These are phyloP conservation scores for Aspergillus pseudoviridinutans DNA, from an alignment of 2,329 filamentous ascomycete genomes.

Conservation along the genomic window DNA sequence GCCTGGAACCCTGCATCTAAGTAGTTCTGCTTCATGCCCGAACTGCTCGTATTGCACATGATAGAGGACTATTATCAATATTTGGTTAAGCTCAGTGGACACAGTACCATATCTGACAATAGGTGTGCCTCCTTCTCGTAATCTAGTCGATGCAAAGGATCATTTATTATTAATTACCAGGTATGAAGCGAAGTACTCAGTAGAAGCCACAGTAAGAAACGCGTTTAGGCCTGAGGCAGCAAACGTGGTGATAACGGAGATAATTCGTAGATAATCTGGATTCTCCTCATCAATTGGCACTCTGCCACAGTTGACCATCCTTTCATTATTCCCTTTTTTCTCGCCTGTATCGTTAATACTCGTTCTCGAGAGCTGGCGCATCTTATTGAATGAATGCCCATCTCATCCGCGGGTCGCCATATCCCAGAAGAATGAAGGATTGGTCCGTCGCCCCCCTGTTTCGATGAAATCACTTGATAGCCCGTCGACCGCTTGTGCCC, in stretches of 20 bases:
- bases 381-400: not conserved
- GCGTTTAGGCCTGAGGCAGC: not conserved
- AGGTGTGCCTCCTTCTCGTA: too few relatives aligned
- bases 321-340: not conserved
- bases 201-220: not conserved
- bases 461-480: not conserved
- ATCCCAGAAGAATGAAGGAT: not conserved
- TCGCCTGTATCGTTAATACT: not conserved
- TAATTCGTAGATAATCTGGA: constrained; percentile 2
- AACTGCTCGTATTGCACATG: not conserved
- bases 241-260: constrained; percentile 17
- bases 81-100: too few relatives aligned
- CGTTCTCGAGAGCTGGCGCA: not conserved
- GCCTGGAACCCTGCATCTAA: not conserved
- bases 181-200: not conserved
- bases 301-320: not conserved
- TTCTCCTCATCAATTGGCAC: not conserved
- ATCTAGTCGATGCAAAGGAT: not conserved
- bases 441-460: not conserved
- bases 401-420: not conserved
- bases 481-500: not conserved
- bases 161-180: not conserved
- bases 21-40: not conserved
- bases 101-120: too few relatives aligned
- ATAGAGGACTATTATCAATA: too few relatives aligned